Evolutionary conservation across 169 alveolate species (phyloP).

Genomic region (Plasmodium fragile): DNA sequence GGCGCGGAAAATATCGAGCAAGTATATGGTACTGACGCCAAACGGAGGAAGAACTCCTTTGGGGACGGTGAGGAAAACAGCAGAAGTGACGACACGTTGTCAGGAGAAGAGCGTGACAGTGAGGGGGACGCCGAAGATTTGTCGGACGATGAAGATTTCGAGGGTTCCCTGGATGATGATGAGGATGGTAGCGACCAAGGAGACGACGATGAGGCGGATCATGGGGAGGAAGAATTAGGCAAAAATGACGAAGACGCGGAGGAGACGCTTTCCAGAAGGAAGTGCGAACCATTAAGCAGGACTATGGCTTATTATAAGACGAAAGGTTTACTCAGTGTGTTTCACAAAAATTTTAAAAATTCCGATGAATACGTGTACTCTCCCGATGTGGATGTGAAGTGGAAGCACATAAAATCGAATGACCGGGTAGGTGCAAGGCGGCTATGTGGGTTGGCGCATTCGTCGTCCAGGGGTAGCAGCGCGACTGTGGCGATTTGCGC

Average conservation of each 20-base stretch:
- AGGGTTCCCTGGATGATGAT: background rate
- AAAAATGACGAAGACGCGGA: slow-evolving; percentile 5
- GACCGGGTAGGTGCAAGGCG: slow-evolving; percentile 8
- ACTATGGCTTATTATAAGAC: slow-evolving; percentile 36
- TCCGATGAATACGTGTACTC: slow-evolving; percentile 42
- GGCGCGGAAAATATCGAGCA: slow-evolving; percentile 1
- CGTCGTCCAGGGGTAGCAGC: background rate
- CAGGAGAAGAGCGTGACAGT: background rate
- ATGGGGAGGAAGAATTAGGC: background rate
- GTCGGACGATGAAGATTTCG: background rate
- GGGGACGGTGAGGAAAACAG: background rate
- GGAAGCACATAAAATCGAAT: slow-evolving; percentile 37
- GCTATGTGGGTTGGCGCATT: background rate
- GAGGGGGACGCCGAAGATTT: slow-evolving; percentile 3
- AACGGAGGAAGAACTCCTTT: background rate
- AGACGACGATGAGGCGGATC: background rate
- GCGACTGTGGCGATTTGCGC: background rate
- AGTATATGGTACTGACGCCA: background rate
- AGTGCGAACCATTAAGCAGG: background rate
- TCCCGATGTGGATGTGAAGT: slow-evolving; percentile 43
- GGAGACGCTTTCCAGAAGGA: background rate
- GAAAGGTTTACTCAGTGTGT: slow-evolving; percentile 42
- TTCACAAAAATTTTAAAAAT: slow-evolving; percentile 48
- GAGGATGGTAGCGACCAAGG: background rate
- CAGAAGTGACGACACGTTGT: background rate